Evolutionary conservation across 495 filamentous ascomycete species (phyloP).

Genomic region (Staphylotrichum longicolle): DNA sequence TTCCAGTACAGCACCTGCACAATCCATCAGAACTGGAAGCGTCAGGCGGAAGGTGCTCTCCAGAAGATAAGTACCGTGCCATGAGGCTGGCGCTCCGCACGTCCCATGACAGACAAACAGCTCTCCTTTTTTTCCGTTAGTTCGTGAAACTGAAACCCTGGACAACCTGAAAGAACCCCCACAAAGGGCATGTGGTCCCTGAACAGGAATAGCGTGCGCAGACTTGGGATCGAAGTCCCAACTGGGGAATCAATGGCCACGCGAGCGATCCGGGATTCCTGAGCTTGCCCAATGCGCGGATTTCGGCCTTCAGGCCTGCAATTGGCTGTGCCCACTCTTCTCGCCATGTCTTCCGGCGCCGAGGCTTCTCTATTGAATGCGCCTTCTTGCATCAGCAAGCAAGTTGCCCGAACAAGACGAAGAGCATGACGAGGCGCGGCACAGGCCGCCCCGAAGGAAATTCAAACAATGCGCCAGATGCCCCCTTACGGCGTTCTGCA

Average conservation of each 20-base stretch:
- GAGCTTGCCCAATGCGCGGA: not conserved
- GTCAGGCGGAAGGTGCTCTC: too few relatives aligned
- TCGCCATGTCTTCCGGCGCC: not conserved
- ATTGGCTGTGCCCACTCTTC: not conserved
- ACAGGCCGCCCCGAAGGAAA: conserved; percentile 14
- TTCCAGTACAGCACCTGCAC: too few relatives aligned
- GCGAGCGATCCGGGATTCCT: not conserved
- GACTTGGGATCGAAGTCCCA: not conserved
- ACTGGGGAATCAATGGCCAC: not conserved
- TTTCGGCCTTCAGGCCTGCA: not conserved
- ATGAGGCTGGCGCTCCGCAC: too few relatives aligned
- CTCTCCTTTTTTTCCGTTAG: not conserved
- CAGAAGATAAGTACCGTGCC: too few relatives aligned
- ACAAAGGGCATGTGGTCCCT: not conserved
- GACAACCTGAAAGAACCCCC: not conserved
- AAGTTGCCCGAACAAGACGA: too few relatives aligned
- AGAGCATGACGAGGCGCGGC: conserved; percentile 19
- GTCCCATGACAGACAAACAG: conserved; percentile 2
- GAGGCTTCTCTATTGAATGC: too few relatives aligned
- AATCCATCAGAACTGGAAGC: too few relatives aligned
- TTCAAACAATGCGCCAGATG: conserved; percentile 11
- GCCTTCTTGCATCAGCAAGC: too few relatives aligned
- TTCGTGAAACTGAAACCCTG: not conserved
- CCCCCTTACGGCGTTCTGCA: not conserved
- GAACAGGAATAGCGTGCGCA: conserved; percentile 2